Evolutionary conservation across 176 grass and related monocot genomes (phyloP).

Genomic region (Eremochloa ophiuroides): DNA sequence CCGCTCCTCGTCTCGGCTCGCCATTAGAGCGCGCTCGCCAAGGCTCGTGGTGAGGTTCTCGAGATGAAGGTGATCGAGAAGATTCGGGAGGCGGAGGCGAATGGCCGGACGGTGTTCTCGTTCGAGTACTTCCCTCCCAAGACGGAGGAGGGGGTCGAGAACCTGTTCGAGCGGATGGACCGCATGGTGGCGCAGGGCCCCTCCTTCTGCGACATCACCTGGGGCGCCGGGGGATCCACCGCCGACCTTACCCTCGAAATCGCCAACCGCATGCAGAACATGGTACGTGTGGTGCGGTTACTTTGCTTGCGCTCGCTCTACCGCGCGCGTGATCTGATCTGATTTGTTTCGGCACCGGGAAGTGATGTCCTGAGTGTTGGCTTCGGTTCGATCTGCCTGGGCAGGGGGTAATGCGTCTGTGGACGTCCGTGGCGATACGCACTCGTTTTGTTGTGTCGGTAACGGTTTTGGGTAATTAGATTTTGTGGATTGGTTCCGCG

Average conservation of each 20-base stretch:
- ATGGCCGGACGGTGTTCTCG: slow-evolving; percentile 78
- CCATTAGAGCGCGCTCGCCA: slow-evolving; percentile 25
- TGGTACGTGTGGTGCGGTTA: slow-evolving; percentile 28
- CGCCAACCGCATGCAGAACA: slow-evolving; percentile 87
- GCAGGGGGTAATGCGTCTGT: background rate
- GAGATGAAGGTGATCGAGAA: slow-evolving; percentile 96
- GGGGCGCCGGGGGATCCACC: slow-evolving; percentile 90
- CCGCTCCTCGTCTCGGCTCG: background rate
- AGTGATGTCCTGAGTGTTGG: background rate
- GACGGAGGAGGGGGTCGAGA: slow-evolving; percentile 86
- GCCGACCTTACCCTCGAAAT: slow-evolving; percentile 89
- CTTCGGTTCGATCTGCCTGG: background rate
- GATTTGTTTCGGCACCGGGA: background rate
- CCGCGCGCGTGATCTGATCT: slow-evolving; percentile 35
- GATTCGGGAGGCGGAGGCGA: slow-evolving; percentile 36
- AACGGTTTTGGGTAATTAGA: background rate
- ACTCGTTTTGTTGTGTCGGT: background rate
- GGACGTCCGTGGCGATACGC: background rate
- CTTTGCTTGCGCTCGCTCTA: background rate
- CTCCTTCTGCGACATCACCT: slow-evolving; percentile 90
- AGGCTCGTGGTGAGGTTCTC: background rate
- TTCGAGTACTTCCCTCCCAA: slow-evolving; percentile 92
- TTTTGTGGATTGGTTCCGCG: background rate
- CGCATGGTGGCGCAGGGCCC: slow-evolving; percentile 87
- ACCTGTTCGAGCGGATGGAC: slow-evolving; percentile 92